Conservation (phyloP, 352 stramenopile genomes). For the Detonula confervacea region DNA sequence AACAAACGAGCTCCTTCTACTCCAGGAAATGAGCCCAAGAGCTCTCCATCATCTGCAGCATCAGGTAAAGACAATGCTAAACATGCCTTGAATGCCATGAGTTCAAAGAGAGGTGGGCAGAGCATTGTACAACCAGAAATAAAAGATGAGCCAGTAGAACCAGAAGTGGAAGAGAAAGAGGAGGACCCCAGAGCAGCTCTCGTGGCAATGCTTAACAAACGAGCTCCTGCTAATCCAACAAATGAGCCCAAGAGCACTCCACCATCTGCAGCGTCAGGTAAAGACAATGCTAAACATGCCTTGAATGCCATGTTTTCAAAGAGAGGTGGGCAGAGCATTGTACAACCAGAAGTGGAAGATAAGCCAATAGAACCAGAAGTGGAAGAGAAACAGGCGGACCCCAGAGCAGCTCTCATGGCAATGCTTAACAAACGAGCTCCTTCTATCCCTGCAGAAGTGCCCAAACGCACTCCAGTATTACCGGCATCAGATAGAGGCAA, state of each 20-base stretch:
- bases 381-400: neutral
- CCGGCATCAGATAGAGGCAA: neutral
- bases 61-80: too few species aligned
- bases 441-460: neutral
- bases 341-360: neutral
- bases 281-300: conserved; percentile 13
- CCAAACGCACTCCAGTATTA: too few species aligned
- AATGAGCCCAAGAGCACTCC: neutral
- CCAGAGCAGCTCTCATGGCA: conserved; percentile 9
- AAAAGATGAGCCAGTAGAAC: neutral
- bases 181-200: conserved; percentile 26
- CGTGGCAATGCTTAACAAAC: conserved; percentile 34
- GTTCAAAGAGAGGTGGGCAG: too few species aligned
- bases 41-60: neutral
- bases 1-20: conserved; percentile 12
- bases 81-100: too few species aligned
- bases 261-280: neutral
- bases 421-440: conserved; percentile 19
- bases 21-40: neutral
- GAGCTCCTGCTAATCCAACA: neutral
- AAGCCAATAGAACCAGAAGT: neutral
- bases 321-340: too few species aligned
- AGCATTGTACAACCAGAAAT: too few species aligned
- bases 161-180: neutral
- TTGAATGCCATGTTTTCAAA: too few species aligned